Base-by-base conservation (phyloP, 2,329 filamentous ascomycete species). In the Botryotinia calthae region DNA sequence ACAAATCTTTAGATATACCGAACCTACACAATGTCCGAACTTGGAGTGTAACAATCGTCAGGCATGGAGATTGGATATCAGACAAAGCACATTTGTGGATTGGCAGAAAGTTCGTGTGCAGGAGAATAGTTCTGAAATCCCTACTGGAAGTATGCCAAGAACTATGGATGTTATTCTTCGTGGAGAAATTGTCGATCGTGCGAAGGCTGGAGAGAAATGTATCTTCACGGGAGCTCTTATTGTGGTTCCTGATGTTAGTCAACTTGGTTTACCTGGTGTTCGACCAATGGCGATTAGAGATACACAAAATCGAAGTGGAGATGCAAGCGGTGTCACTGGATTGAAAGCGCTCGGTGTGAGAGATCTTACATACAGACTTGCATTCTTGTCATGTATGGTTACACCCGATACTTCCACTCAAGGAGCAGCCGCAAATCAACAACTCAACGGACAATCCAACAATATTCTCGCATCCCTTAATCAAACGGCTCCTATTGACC, bases 61-160 rank as follows among this genome's bases (percentile, higher is more conserved):
- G 73, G 94, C 93, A n/a, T 99, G 96, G 96, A 90, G 94, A 76
- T 84, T 99, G n/a, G 95, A 99, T 79, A 98, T 99, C 79, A 88
- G 94, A 61, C 95, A 97, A 82, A 98, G 95, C 82, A 98, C 95
- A 0, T 99, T 99, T 81, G 93, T 99, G 75, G 96, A 99, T 84
- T 99, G 96, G 96, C 96, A 99, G 81, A 98, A 98, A 82, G 94
- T 98, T 37, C 93, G 97, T 75, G 94, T 98, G 75, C 96, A 99
- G 83, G 96, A 99, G 83, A 99, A 98, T 84, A 97, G 94, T 77
- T 95, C 95, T 6, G 96, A 99, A 81, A 99, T 99, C 54, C 96
- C 96, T 0, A 99, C 96, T 0, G 96, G 96, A 71, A 98, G 95
- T 84, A 99, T 99, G 96, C 96, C 96, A 37, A 89, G 96, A 74